Percentiles rank a stretch among this genome's conserved stretches.
Evolutionary conservation across 1,284 basidiomycete genomes (phyloP).

Genomic region (Leccinum subrobustum): DNA sequence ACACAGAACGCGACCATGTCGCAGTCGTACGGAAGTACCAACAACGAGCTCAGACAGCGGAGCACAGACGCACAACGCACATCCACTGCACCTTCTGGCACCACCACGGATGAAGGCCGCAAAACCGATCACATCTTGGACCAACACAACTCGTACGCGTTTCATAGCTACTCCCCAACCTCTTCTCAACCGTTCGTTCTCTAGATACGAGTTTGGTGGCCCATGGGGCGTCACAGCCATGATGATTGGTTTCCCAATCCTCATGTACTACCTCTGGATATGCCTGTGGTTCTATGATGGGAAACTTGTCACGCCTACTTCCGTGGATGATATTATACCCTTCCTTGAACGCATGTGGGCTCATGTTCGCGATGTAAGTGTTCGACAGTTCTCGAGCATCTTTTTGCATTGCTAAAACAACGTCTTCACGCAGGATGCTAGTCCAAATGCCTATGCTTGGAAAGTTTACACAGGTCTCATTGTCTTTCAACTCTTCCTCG

Average conservation of each 20-base stretch:
- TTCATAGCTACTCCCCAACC: neutral
- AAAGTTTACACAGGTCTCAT: slow-evolving; percentile 90
- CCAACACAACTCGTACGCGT: slow-evolving; percentile 64
- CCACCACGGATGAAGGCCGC: slow-evolving; percentile 34
- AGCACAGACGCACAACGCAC: slow-evolving; percentile 15
- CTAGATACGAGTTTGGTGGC: slow-evolving; percentile 94
- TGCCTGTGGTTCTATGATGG: slow-evolving; percentile 98
- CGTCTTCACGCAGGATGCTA: slow-evolving; percentile 68
- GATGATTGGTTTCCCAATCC: slow-evolving; percentile 90
- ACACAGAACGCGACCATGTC: slow-evolving; percentile 22
- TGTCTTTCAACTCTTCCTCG: slow-evolving; percentile 87
- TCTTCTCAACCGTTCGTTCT: slow-evolving; percentile 14
- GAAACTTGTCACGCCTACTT: slow-evolving; percentile 73
- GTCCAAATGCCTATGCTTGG: slow-evolving; percentile 86
- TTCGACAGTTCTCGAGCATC: neutral
- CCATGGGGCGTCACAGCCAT: slow-evolving; percentile 90
- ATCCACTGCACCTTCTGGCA: neutral
- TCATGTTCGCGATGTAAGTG: slow-evolving; percentile 74
- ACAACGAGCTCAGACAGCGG: slow-evolving; percentile 27
- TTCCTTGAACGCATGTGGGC: slow-evolving; percentile 84
- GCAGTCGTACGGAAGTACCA: slow-evolving; percentile 26
- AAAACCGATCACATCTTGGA: slow-evolving; percentile 64
- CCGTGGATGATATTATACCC: slow-evolving; percentile 72
- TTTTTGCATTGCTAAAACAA: neutral
- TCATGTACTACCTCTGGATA: slow-evolving; percentile 99